Percentiles rank a stretch among this genome's conserved stretches.
phyloP scores from a whole-genome alignment of 768 basidiomycete species.

The Tricholoma sp. region DNA sequence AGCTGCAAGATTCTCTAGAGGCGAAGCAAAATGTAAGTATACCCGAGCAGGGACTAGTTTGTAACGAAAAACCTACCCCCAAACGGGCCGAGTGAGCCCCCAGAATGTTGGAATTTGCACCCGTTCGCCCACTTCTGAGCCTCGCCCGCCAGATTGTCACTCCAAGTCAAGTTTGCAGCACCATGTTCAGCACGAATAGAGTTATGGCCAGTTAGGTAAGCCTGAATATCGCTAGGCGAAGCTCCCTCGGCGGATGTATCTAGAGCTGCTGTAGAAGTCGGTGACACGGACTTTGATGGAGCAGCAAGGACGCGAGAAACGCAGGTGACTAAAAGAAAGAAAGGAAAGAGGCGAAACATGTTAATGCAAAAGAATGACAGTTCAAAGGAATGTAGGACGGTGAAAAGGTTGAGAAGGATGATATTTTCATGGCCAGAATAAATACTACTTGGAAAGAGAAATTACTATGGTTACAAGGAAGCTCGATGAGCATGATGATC shows the following conservation, averaged over 20 bases:
- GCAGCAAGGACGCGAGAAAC: slow-evolving; percentile 38
- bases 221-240: slow-evolving; percentile 41
- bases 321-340: slow-evolving; percentile 28
- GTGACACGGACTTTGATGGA: slow-evolving; percentile 19
- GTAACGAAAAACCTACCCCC: slow-evolving; percentile 42
- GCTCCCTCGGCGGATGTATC: neutral
- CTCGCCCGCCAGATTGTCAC: slow-evolving; percentile 46
- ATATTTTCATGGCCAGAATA: neutral
- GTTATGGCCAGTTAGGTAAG: slow-evolving; percentile 62
- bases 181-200: slow-evolving; percentile 56
- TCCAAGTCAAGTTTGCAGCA: slow-evolving; percentile 62
- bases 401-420: neutral
- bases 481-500: no score
- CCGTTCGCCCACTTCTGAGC: slow-evolving; percentile 67
- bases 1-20: slow-evolving; percentile 69
- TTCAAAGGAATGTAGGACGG: slow-evolving; percentile 13
- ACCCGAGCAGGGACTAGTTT: no score
- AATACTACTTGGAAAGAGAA: neutral
- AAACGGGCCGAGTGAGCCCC: slow-evolving; percentile 54
- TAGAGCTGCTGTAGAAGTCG: neutral
- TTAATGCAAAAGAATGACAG: slow-evolving; percentile 20
- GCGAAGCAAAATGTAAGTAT: neutral
- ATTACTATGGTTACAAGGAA: slow-evolving; percentile 17
- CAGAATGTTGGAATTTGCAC: slow-evolving; percentile 68
- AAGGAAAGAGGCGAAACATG: slow-evolving; percentile 35